Conservation (phyloP, 306 rosid genomes). For the Inga leiocalycina region DNA sequence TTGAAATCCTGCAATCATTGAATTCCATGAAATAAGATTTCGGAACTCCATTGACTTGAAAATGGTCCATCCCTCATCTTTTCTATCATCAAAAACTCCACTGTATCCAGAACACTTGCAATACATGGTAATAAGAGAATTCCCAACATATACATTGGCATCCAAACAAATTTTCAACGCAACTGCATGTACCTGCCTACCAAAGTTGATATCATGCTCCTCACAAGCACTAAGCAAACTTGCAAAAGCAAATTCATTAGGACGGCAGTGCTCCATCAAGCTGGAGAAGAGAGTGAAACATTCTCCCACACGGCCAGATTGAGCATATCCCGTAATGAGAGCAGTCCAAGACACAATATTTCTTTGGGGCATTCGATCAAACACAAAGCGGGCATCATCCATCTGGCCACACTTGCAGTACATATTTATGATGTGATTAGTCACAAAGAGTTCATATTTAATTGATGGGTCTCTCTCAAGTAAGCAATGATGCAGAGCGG, state of each 20-base stretch:
- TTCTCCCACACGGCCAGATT: slow-evolving; percentile 36
- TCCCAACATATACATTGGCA: slow-evolving; percentile 62
- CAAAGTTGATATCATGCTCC: slow-evolving; percentile 39
- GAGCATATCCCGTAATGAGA: slow-evolving; percentile 76
- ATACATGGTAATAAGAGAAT: slow-evolving; percentile 87
- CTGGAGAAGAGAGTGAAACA: slow-evolving; percentile 59
- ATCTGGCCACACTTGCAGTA: slow-evolving; percentile 69
- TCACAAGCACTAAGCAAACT: slow-evolving; percentile 70
- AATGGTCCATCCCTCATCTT: slow-evolving; percentile 65
- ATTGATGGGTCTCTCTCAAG: slow-evolving; percentile 42
- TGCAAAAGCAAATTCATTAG: slow-evolving; percentile 80
- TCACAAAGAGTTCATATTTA: slow-evolving; percentile 55
- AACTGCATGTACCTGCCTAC: slow-evolving; percentile 79
- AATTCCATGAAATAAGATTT: slow-evolving; percentile 82
- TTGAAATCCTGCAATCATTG: slow-evolving; percentile 84
- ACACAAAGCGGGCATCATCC: slow-evolving; percentile 52
- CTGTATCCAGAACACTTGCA: slow-evolving; percentile 42
- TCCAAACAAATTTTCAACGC: slow-evolving; percentile 76
- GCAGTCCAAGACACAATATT: slow-evolving; percentile 88
- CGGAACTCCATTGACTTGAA: slow-evolving; percentile 61
- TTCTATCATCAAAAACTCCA: slow-evolving; percentile 36
- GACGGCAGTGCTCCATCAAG: slow-evolving; percentile 54
- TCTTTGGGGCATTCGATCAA: slow-evolving; percentile 66
- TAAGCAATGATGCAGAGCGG: slow-evolving; percentile 64
- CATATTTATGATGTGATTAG: slow-evolving; percentile 80